phyloP scores from a whole-genome alignment of 2,329 filamentous ascomycete genomes.

The Diaporthe caulivora region DNA sequence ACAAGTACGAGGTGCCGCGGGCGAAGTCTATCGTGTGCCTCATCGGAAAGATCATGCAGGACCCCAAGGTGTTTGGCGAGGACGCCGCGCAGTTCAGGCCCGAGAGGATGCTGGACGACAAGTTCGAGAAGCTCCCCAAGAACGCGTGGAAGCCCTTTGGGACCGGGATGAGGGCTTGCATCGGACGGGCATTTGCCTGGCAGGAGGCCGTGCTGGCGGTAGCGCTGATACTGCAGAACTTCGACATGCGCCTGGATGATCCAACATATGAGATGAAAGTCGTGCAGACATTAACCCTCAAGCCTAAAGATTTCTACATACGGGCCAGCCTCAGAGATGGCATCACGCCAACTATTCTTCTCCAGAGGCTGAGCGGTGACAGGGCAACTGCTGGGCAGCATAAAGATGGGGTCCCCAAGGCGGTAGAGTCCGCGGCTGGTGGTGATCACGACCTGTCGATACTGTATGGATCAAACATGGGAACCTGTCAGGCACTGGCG shows the following conservation, averaged over 20 bases:
- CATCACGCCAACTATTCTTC: constrained; percentile 59
- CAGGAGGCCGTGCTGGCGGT: constrained; percentile 76
- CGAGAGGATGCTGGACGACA: constrained; percentile 78
- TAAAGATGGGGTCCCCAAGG: constrained; percentile 53
- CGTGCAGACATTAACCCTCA: constrained; percentile 70
- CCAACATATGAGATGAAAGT: constrained; percentile 69
- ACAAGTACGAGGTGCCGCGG: constrained; percentile 70
- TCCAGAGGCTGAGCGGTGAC: constrained; percentile 56
- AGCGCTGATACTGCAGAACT: constrained; percentile 77
- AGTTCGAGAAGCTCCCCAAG: constrained; percentile 72
- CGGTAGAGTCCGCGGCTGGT: constrained; percentile 12
- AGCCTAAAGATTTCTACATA: constrained; percentile 74
- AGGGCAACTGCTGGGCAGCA: constrained; percentile 59
- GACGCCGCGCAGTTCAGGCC: constrained; percentile 76
- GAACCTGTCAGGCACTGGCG: constrained; percentile 78
- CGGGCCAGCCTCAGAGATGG: constrained; percentile 73
- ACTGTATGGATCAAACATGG: constrained; percentile 79
- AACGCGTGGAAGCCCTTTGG: constrained; percentile 80
- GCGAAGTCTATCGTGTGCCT: constrained; percentile 63
- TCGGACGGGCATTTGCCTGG: constrained; percentile 80
- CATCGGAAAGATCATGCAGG: constrained; percentile 68
- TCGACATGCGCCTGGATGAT: constrained; percentile 74
- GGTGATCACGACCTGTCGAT: constrained; percentile 65
- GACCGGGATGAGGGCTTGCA: constrained; percentile 70
- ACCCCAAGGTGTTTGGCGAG: constrained; percentile 73